Percentiles rank a stretch among this genome's conserved stretches.
phyloP scores from a whole-genome alignment of 176 grass and related monocot genomes.

The Hordeum vulgare region DNA sequence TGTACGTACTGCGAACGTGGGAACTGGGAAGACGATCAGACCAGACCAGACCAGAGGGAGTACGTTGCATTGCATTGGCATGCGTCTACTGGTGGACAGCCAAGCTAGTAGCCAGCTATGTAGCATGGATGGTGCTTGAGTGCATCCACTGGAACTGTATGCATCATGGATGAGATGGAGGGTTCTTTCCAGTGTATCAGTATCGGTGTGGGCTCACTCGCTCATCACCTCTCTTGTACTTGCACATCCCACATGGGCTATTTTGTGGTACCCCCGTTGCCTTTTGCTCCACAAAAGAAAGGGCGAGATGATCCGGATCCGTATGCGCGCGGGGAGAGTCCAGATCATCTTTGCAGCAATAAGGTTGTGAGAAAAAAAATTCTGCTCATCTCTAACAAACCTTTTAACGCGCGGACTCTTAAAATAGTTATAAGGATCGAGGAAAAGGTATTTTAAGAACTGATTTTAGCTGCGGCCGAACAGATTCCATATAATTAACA shows the following conservation, averaged over 20 bases:
- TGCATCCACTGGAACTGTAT: background rate
- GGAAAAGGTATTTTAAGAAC: too few species aligned
- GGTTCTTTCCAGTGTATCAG: slow-evolving; percentile 16
- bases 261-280: background rate
- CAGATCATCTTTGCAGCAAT: background rate
- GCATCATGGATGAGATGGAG: background rate
- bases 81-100: background rate
- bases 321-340: background rate
- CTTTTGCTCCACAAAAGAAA: background rate
- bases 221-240: slow-evolving; percentile 17
- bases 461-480: too few species aligned
- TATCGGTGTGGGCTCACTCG: slow-evolving; percentile 24
- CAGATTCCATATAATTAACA: too few species aligned
- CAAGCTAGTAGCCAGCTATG: slow-evolving; percentile 2
- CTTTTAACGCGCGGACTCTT: too few species aligned
- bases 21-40: background rate
- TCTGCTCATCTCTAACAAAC: too few species aligned
- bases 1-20: background rate
- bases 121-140: slow-evolving; percentile 1
- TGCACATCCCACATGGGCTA: background rate
- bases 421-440: too few species aligned
- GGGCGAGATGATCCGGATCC: background rate
- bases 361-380: too few species aligned
- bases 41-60: background rate
- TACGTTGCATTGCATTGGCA: background rate